A percentile compares a stretch with the other conserved stretches of the same genome.
Conservation (phyloP, 345 rosid genomes). For the Geranium brycei region DNA sequence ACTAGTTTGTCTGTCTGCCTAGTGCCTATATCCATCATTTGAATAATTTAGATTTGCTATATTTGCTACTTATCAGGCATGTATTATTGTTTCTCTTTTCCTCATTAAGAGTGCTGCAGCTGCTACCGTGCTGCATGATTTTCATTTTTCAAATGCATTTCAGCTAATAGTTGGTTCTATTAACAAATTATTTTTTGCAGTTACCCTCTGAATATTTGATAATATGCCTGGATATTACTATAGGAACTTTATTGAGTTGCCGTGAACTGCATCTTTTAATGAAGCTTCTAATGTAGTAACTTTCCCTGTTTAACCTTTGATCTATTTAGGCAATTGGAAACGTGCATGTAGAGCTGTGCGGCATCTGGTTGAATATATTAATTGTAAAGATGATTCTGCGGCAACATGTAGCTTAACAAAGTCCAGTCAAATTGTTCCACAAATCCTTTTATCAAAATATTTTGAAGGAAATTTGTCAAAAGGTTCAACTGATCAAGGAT, state of each 20-base stretch:
- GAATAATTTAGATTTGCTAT: not conserved
- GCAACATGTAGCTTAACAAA: constrained; percentile 18
- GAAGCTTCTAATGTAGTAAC: constrained; percentile 17
- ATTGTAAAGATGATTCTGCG: constrained; percentile 26
- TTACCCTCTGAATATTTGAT: not conserved
- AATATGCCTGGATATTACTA: not conserved
- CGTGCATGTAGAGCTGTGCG: constrained; percentile 62
- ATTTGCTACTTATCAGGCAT: not conserved
- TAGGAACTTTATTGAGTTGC: not conserved
- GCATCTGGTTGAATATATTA: constrained; percentile 56
- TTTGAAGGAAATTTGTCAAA: constrained; percentile 47
- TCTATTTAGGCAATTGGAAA: constrained; percentile 76
- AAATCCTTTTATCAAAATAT: constrained; percentile 50
- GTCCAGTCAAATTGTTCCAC: constrained; percentile 31
- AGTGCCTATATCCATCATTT: not conserved
- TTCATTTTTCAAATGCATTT: not conserved
- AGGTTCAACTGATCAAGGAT: constrained; percentile 32
- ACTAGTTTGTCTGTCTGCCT: not conserved
- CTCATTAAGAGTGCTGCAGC: not conserved
- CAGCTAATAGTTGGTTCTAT: not conserved
- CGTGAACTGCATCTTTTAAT: constrained; percentile 9
- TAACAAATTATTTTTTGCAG: not conserved
- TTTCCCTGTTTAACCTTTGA: constrained; percentile 28
- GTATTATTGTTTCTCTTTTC: not conserved
- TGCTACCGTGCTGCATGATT: not conserved